Evolutionary conservation across 2,329 filamentous ascomycete genomes (phyloP).

Genomic region (Xylaria sp.): DNA sequence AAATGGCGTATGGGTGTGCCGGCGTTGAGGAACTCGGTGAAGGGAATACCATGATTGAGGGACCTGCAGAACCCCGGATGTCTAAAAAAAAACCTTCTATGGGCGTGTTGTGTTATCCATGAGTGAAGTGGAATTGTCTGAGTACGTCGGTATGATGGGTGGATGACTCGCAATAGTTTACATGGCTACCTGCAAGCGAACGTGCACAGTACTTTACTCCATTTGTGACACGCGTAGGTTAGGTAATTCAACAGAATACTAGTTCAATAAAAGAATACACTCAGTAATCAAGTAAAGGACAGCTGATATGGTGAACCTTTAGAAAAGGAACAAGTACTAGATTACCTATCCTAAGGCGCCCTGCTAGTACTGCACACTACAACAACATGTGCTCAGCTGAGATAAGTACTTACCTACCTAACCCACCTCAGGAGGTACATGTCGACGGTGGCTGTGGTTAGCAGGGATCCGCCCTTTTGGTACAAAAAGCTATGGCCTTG

Average conservation of each 20-base stretch:
- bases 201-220: neutral
- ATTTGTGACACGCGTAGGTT: neutral
- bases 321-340: no score
- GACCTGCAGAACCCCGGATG: conserved; percentile 36
- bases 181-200: neutral
- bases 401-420: no score
- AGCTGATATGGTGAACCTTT: no score
- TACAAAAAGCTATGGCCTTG: conserved; percentile 3
- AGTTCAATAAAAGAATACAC: neutral
- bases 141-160: conserved; percentile 15
- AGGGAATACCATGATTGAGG: conserved; percentile 44
- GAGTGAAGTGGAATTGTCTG: conserved; percentile 13
- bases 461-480: no score
- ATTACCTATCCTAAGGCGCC: no score
- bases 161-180: conserved; percentile 15
- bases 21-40: conserved; percentile 34
- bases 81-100: conserved; percentile 36
- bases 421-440: no score
- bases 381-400: no score
- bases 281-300: no score
- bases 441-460: no score
- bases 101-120: conserved; percentile 19
- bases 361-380: no score
- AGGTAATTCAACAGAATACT: neutral
- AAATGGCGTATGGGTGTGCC: conserved; percentile 39